Conservation (phyloP, 495 filamentous ascomycete genomes). For the Delitschia confertaspora region DNA sequence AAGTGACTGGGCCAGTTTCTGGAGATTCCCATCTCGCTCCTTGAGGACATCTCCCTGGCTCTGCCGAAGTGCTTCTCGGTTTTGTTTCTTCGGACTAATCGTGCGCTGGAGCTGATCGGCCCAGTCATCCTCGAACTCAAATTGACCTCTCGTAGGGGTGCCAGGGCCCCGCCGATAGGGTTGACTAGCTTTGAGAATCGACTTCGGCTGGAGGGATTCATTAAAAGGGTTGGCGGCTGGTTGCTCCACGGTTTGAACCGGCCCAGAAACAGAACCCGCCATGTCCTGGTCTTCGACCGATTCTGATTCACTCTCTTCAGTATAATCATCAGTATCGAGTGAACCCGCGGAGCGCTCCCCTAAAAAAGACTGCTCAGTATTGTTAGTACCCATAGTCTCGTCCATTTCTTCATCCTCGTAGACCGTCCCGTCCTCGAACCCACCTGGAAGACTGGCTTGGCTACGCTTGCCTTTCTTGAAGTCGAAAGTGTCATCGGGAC, state of each 20-base stretch:
- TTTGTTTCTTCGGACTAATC: slow-evolving; percentile 79
- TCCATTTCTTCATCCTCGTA: slow-evolving; percentile 45
- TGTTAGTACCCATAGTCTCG: slow-evolving; percentile 13
- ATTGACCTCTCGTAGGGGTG: slow-evolving; percentile 36
- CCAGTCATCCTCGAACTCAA: slow-evolving; percentile 61
- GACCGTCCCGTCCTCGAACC: slow-evolving; percentile 57
- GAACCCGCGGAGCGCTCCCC: slow-evolving; percentile 79
- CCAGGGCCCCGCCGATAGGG: slow-evolving; percentile 8
- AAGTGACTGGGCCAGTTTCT: slow-evolving; percentile 13
- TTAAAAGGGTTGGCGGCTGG: slow-evolving; percentile 29
- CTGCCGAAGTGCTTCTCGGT: slow-evolving; percentile 58
- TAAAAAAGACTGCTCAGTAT: slow-evolving; percentile 66
- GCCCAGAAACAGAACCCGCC: slow-evolving; percentile 61
- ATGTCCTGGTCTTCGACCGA: slow-evolving; percentile 63
- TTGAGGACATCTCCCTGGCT: slow-evolving; percentile 49
- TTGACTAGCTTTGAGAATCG: slow-evolving; percentile 39
- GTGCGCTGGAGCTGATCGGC: slow-evolving; percentile 84
- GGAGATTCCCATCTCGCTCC: slow-evolving; percentile 33
- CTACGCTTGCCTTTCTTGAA: slow-evolving; percentile 53
- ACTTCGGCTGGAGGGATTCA: slow-evolving; percentile 40
- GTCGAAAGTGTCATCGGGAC: slow-evolving; percentile 71
- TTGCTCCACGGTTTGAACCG: slow-evolving; percentile 59
- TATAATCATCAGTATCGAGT: slow-evolving; percentile 58
- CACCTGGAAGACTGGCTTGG: slow-evolving; percentile 57
- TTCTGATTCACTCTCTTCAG: slow-evolving; percentile 58